These are phyloP conservation scores for Piedraia hortae DNA, from an alignment of 2,329 filamentous ascomycete genomes.

Conservation along the genomic window DNA sequence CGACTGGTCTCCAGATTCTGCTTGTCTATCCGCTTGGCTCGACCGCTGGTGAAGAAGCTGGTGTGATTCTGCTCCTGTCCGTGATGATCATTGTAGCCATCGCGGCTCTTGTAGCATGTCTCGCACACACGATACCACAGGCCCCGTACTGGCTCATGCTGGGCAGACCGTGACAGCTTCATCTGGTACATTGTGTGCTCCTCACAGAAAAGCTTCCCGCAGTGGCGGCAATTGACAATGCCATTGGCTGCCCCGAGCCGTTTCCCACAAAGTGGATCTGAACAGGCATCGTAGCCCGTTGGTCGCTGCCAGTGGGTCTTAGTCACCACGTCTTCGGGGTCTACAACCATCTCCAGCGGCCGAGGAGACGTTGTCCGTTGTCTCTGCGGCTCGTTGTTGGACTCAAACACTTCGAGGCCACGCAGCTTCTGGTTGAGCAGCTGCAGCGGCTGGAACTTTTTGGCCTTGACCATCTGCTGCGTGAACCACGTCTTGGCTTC, in stretches of 20 bases:
- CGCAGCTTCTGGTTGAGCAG: constrained; percentile 83
- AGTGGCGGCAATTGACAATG: constrained; percentile 77
- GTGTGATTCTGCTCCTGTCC: constrained; percentile 45
- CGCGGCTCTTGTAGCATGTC: constrained; percentile 93
- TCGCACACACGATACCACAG: constrained; percentile 91
- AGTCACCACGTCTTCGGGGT: constrained; percentile 67
- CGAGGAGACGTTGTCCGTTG: constrained; percentile 8
- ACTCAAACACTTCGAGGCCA: constrained; percentile 77
- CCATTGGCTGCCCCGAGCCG: constrained; percentile 53
- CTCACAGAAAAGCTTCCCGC: constrained; percentile 81
- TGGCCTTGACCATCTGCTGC: constrained; percentile 77
- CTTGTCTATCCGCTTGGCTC: constrained; percentile 56
- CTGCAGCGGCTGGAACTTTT: constrained; percentile 72
- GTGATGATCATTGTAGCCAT: constrained; percentile 59
- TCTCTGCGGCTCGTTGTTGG: constrained; percentile 36
- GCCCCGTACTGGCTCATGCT: constrained; percentile 69
- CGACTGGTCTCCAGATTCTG: constrained; percentile 68
- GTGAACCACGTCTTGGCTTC: constrained; percentile 96
- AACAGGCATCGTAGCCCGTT: constrained; percentile 48
- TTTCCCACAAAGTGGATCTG: constrained; percentile 65
- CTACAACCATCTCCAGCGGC: constrained; percentile 10
- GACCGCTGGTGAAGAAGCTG: constrained; percentile 37
- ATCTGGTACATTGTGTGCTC: constrained; percentile 99
- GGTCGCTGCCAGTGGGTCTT: constrained; percentile 68
- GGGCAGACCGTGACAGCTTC: constrained; percentile 72